Conservation (phyloP, 495 filamentous ascomycete genomes). For the Viridothelium virens region DNA sequence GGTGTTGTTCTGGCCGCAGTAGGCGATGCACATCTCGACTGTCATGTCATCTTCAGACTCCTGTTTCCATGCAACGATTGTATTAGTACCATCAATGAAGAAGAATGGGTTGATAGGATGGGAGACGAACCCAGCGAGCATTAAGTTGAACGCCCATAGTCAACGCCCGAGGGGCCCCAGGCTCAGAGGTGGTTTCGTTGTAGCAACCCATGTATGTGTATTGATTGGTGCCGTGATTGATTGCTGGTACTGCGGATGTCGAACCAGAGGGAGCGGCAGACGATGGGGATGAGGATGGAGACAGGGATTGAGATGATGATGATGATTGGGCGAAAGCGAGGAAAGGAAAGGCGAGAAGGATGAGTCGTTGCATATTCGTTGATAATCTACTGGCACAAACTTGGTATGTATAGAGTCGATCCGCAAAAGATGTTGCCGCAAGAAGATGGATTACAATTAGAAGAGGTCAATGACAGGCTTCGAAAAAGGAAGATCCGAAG, state of each 20-base stretch:
- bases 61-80: background rate
- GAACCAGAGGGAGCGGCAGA: background rate
- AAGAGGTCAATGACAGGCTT: background rate
- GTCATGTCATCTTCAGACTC: conserved; percentile 1
- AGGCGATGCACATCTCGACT: background rate
- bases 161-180: background rate
- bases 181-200: conserved; percentile 29
- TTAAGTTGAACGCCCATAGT: background rate
- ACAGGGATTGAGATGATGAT: background rate
- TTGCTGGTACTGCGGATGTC: background rate
- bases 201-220: conserved; percentile 34
- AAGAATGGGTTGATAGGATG: background rate
- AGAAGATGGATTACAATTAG: background rate
- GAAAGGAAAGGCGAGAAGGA: background rate
- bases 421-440: too few species aligned
- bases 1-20: conserved; percentile 1
- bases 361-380: background rate
- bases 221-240: background rate
- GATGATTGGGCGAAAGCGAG: conserved; percentile 7
- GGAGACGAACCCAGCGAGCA: background rate
- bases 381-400: background rate
- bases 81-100: background rate
- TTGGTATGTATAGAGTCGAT: too few species aligned
- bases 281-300: background rate
- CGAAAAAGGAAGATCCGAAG: background rate